phyloP scores from a whole-genome alignment of 2,329 filamentous ascomycete species.

The Trichoderma koningii region DNA sequence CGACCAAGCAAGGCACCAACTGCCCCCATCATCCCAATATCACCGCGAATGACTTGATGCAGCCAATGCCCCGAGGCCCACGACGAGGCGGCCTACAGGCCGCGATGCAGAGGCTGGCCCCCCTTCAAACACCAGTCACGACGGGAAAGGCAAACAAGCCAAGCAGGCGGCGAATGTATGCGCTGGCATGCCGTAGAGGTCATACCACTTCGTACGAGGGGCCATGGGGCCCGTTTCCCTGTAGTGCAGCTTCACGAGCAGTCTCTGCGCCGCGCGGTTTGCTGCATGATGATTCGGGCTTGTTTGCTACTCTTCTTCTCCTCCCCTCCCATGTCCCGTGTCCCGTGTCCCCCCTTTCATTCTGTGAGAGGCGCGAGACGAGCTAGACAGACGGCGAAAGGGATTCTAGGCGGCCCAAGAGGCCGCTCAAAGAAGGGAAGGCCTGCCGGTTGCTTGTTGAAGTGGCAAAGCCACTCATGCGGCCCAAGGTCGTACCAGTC shows the following conservation, averaged over 20 bases:
- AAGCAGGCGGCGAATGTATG: not conserved
- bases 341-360: not conserved
- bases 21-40: not conserved
- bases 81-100: not conserved
- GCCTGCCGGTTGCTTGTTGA: not conserved
- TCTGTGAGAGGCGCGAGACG: conserved; percentile 1
- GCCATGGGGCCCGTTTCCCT: not conserved
- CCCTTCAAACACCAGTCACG: not conserved
- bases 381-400: conserved; percentile 1
- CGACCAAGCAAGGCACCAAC: not conserved
- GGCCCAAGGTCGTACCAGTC: conserved; percentile 15
- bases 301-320: not conserved
- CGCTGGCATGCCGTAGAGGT: not conserved
- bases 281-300: not conserved
- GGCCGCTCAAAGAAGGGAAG: not conserved
- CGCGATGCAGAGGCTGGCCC: not conserved
- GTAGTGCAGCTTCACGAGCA: not conserved
- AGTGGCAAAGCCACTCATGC: conserved; percentile 15
- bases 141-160: not conserved
- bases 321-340: not conserved
- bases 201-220: not conserved
- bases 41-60: not conserved
- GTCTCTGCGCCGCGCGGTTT: not conserved
- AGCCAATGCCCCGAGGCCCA: not conserved
- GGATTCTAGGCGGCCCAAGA: conserved; percentile 1